A percentile compares a stretch with the other conserved stretches of the same genome.
These are phyloP conservation scores for Mallotus nudiflorus DNA, from an alignment of 345 rosid species.

Conservation along the genomic window DNA sequence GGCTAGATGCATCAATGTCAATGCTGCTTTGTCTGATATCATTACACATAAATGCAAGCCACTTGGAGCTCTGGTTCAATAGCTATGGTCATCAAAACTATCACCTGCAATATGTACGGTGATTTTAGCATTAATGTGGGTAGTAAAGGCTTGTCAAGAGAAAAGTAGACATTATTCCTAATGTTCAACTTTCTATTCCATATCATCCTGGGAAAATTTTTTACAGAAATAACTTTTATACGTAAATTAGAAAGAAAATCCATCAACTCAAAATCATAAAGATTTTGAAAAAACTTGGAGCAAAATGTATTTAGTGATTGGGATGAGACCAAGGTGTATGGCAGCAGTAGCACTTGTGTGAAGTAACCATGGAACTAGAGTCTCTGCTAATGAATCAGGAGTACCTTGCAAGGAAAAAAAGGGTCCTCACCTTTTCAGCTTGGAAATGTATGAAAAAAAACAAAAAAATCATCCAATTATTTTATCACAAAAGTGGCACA, in stretches of 20 bases:
- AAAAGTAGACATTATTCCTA: constrained; percentile 35
- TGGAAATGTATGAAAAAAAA: background rate
- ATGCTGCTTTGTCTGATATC: constrained; percentile 36
- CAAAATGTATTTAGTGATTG: too few species aligned
- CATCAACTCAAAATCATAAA: background rate
- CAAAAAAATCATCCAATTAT: too few species aligned
- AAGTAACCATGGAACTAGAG: too few species aligned
- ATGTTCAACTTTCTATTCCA: background rate
- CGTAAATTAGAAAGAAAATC: too few species aligned
- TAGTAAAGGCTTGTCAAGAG: constrained; percentile 46
- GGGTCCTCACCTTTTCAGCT: background rate
- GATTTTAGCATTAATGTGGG: constrained; percentile 41
- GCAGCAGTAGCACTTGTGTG: too few species aligned
- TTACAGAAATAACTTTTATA: too few species aligned
- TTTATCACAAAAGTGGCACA: too few species aligned
- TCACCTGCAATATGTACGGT: constrained; percentile 50
- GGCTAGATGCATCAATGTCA: constrained; percentile 46
- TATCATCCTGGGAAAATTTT: too few species aligned
- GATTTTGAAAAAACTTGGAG: too few species aligned
- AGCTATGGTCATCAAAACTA: constrained; percentile 58
- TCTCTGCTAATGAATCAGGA: background rate
- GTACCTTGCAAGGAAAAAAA: background rate
- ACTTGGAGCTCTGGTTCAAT: constrained; percentile 29
- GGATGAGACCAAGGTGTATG: too few species aligned
- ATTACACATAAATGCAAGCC: constrained; percentile 50